Conservation (phyloP, 148 eudicot genomes). For the Amaranthus hypochondriacus region DNA sequence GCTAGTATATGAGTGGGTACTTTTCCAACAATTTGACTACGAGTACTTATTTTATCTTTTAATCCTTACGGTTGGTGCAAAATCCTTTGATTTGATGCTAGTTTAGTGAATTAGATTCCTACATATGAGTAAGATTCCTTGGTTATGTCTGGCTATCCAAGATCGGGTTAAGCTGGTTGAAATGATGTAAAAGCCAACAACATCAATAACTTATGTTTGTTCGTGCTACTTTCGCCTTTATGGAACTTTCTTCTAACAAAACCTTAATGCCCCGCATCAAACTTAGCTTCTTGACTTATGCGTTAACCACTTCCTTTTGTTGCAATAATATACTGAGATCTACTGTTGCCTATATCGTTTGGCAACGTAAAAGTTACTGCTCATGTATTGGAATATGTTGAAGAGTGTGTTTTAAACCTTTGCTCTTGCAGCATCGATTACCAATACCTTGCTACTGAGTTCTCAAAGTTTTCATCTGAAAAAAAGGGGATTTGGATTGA, state of each 20-base stretch:
- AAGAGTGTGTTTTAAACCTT: background rate
- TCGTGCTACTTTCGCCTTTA: background rate
- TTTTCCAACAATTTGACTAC: no score
- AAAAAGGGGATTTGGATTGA: background rate
- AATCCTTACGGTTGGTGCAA: no score
- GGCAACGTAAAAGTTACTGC: no score
- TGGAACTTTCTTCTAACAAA: background rate
- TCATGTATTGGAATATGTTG: background rate
- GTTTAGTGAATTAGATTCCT: no score
- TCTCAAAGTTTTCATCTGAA: background rate
- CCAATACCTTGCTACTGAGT: no score
- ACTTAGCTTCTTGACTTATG: no score
- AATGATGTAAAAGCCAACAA: background rate
- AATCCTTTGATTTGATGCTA: no score
- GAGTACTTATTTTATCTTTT: no score
- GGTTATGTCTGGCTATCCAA: background rate
- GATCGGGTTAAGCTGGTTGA: background rate
- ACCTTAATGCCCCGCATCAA: background rate
- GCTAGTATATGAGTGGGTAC: background rate
- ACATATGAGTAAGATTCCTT: background rate
- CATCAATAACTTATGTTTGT: background rate
- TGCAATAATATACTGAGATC: no score
- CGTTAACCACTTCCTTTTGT: background rate
- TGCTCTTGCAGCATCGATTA: background rate
- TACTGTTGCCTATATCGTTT: no score